Conservation (phyloP, 2,329 filamentous ascomycete species). For the Daldinia sp. region DNA sequence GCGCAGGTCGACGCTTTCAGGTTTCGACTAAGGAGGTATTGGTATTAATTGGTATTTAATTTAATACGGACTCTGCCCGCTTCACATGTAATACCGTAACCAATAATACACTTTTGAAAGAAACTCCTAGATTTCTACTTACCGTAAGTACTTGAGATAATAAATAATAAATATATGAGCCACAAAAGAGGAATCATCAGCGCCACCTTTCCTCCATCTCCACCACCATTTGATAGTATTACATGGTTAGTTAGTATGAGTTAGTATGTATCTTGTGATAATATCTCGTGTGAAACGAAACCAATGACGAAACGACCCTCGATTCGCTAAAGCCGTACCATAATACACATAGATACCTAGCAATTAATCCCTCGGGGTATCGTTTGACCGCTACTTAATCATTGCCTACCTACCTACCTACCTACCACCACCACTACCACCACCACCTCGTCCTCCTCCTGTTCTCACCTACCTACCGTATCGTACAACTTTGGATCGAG, state of each 20-base stretch:
- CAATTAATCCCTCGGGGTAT: slow-evolving; percentile 33
- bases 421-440: background rate
- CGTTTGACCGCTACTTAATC: slow-evolving; percentile 39
- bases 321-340: slow-evolving; percentile 17
- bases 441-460: no score
- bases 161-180: slow-evolving; percentile 24
- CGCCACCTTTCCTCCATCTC: slow-evolving; percentile 22
- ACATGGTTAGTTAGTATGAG: background rate
- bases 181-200: slow-evolving; percentile 19
- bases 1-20: slow-evolving; percentile 31
- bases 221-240: background rate
- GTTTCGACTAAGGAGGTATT: slow-evolving; percentile 7
- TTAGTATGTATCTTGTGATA: slow-evolving; percentile 1
- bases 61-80: slow-evolving; percentile 11
- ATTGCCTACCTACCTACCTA: background rate
- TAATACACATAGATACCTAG: background rate
- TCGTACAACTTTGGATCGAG: slow-evolving; percentile 23
- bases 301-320: slow-evolving; percentile 17
- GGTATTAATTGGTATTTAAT: slow-evolving; percentile 1
- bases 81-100: slow-evolving; percentile 21
- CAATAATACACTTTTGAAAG: background rate
- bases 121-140: slow-evolving; percentile 1
- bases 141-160: background rate
- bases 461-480: background rate
- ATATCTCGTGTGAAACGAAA: slow-evolving; percentile 21